Evolutionary conservation across 441 rosid genomes (phyloP).

Genomic region (Adansonia grandidieri): DNA sequence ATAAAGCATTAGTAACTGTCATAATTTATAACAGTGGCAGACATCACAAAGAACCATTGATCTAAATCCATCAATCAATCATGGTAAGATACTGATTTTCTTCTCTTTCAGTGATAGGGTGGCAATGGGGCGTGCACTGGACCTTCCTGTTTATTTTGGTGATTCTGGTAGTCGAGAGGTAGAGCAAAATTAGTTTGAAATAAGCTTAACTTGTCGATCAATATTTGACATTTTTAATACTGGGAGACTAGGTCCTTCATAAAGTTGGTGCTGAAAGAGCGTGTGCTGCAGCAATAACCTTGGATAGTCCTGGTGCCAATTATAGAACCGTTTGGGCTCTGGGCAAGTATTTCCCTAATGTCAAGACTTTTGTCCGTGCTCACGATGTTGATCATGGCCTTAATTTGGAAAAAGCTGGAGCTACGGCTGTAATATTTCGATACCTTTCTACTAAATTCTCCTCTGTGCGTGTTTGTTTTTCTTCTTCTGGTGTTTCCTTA

Average conservation of each 20-base stretch:
- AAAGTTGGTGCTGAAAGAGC: conserved; percentile 96
- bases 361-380: conserved; percentile 94
- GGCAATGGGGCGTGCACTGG: conserved; percentile 87
- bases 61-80: background rate
- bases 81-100: conserved; percentile 8
- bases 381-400: conserved; percentile 97
- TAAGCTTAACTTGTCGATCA: conserved; percentile 22
- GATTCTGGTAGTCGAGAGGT: conserved; percentile 98
- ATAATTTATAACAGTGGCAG: background rate
- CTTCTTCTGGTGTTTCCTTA: background rate
- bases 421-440: conserved; percentile 75
- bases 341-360: conserved; percentile 93
- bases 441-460: conserved; percentile 26
- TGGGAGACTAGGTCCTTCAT: conserved; percentile 77
- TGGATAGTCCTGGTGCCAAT: conserved; percentile 96
- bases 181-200: conserved; percentile 24
- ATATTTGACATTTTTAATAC: conserved; percentile 31
- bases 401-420: conserved; percentile 95
- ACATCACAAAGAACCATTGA: background rate
- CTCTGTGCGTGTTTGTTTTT: background rate
- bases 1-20: background rate
- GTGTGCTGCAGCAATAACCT: conserved; percentile 90
- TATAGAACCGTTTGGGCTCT: conserved; percentile 99
- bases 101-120: conserved; percentile 81
- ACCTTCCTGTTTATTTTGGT: conserved; percentile 92